Base-by-base conservation (phyloP, 1,284 basidiomycete species). In the Singerocomus inundabilis region DNA sequence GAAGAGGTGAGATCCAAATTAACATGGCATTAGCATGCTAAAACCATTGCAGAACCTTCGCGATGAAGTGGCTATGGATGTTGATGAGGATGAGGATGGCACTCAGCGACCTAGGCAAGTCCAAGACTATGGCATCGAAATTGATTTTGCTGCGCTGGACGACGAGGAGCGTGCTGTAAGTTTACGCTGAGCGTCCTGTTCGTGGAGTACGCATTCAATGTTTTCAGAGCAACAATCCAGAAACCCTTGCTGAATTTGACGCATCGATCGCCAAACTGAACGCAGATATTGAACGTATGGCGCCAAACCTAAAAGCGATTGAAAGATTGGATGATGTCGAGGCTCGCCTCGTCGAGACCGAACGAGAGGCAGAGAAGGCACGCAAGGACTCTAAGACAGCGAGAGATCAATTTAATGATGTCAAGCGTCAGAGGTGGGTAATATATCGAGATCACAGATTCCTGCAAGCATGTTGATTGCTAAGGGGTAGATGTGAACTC, bases 241-340 rank as follows among this genome's bases (percentile, higher is more conserved):
- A 88, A 38, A 79, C 79, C 24, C 78, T 85, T 10, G 79, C 85
- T 15, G 82, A 90, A 57, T 80, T 95, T 33, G 92, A 97, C 56
- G 76, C 82, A n/a, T 77, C 82, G 36, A 86, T 98, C 40, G 62
- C 78, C 9, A 88, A 86, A 59, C 72, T 94, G 39, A 82, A 77
- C 51, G 72, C 78, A 6, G 95, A 99, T 55, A 93, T 99, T 48
- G 95, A 98, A 63, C 82, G 84, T 46, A 91, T 98, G 85, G 90
- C 92, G 4, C 96, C 97, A 13, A 98, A 98, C 69, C 81, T 98
- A 81, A 98, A 98, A 68, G 94, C 95, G 0, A 88, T 95, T 55
- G 93, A 98, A 54, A 78, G 92, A 51, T 77, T 99, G n/a, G 91
- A 91, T 50, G 94, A 98, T 57, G 94, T 98, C 1, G 92, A 99